Evolutionary conservation across 768 basidiomycete species (phyloP).

Genomic region (Pulveroboletus frians): DNA sequence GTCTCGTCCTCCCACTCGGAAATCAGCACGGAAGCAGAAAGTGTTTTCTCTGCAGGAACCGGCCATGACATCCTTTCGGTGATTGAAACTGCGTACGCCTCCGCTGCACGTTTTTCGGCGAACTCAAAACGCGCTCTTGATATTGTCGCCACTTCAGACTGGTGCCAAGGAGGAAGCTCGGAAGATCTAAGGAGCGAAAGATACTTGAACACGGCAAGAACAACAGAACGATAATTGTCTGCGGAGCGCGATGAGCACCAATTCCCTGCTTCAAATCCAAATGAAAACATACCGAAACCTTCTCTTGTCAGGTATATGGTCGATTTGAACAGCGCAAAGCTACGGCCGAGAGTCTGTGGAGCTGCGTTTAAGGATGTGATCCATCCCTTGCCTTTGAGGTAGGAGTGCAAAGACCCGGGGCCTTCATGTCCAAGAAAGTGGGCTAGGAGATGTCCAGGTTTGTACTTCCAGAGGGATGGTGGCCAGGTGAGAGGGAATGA

Average conservation of each 20-base stretch:
- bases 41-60: slow-evolving; percentile 67
- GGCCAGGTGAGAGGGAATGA: slow-evolving; percentile 75
- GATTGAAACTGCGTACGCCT: slow-evolving; percentile 73
- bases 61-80: slow-evolving; percentile 76
- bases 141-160: slow-evolving; percentile 70
- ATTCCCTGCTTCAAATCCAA: background rate
- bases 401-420: slow-evolving; percentile 84
- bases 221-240: slow-evolving; percentile 70
- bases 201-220: slow-evolving; percentile 74
- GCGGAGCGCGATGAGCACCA: slow-evolving; percentile 1
- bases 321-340: slow-evolving; percentile 88
- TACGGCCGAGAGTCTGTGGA: slow-evolving; percentile 64
- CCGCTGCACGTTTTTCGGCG: slow-evolving; percentile 75
- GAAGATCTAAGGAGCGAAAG: slow-evolving; percentile 62
- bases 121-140: slow-evolving; percentile 78
- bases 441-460: slow-evolving; percentile 70
- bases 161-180: slow-evolving; percentile 57
- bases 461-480: slow-evolving; percentile 66
- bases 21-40: slow-evolving; percentile 65
- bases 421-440: slow-evolving; percentile 93
- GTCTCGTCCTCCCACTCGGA: slow-evolving; percentile 65
- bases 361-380: slow-evolving; percentile 69
- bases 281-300: slow-evolving; percentile 64
- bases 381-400: slow-evolving; percentile 88
- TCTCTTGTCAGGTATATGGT: slow-evolving; percentile 74